Base-by-base conservation (phyloP, 371 early-diverging fungal genomes). In the Apophysomyces variabilis region DNA sequence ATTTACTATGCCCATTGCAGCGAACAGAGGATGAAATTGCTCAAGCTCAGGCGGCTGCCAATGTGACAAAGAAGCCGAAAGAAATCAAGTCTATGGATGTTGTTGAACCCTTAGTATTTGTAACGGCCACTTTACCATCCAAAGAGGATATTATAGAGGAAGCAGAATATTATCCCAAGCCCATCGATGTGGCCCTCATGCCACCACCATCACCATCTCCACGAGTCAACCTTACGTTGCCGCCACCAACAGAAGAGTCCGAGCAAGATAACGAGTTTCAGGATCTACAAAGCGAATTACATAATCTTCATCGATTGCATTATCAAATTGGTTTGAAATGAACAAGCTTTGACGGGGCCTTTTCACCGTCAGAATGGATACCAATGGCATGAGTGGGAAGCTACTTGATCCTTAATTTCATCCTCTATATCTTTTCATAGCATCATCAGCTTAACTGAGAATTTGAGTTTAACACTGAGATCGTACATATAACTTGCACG, bases 1-100 rank as follows among this genome's bases (percentile, higher is more conserved):
- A 85, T 58, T 58, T 83, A 21, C 64, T 85, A 32, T 85, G 86
- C 58, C 75, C 74, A 0, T 74, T 76, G 59, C 38, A 38, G 32
- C 46, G 45, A 38, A 57, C 38, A 14, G 54, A 43, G 68, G 66
- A 60, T 44, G 57, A 41, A 41, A 41, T 41, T 13, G 41, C 41
- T 8, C 41, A 41, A 13, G 8, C 68, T 65, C n/a, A 68, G 68
- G 39, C 60, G 57, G 21, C 74, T 68, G 9, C 65, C 71, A 7
- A 41, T 13, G 45, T 67, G 9, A 50, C 66, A 13, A 74, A 72
- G 26, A 67, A 67, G 50, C 61, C 64, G 5, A 60, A 61, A 47
- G 56, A 65, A 41, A 16, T 57, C 46, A 61, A 61, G 38, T 44
- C 59, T 9, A 60, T 47, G 18, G 70, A 77, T 26, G 77, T 66